Evolutionary conservation across 2,329 filamentous ascomycete genomes (phyloP).

Genomic region (Diaporthe destruens): DNA sequence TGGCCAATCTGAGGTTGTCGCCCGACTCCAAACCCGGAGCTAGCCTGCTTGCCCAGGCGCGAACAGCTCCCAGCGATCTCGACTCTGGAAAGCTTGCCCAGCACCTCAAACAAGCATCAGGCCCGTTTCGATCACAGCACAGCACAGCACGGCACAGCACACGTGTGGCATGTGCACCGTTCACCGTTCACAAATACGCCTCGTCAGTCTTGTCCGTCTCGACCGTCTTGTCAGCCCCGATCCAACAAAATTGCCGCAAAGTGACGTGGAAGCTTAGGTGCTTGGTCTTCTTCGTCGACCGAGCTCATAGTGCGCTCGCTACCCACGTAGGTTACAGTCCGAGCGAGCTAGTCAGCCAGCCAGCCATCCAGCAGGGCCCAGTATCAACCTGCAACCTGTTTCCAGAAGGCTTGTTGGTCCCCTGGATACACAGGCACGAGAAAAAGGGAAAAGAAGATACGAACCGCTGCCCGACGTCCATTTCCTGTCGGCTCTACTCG

Average conservation of each 20-base stretch:
- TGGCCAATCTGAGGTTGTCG: slow-evolving; percentile 31
- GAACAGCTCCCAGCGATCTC: slow-evolving; percentile 25
- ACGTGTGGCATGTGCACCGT: background rate
- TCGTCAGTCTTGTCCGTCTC: background rate
- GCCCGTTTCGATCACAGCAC: slow-evolving; percentile 30
- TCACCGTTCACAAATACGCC: slow-evolving; percentile 7
- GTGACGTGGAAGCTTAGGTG: slow-evolving; percentile 29
- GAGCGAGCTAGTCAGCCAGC: background rate
- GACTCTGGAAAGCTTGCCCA: slow-evolving; percentile 13
- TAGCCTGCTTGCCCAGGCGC: slow-evolving; percentile 29
- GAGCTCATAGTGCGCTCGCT: too few species aligned
- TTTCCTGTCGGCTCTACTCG: background rate
- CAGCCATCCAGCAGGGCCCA: background rate
- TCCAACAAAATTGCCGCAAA: slow-evolving; percentile 23
- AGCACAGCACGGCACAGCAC: too few species aligned
- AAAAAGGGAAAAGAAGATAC: background rate
- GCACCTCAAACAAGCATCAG: slow-evolving; percentile 19
- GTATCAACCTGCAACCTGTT: background rate
- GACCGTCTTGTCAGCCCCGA: background rate
- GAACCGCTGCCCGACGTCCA: slow-evolving; percentile 17
- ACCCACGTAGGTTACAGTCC: slow-evolving; percentile 6
- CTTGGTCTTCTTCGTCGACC: background rate
- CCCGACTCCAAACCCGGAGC: slow-evolving; percentile 13
- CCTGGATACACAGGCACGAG: background rate
- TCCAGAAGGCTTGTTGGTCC: background rate